phyloP scores from a whole-genome alignment of 768 basidiomycete genomes.

The Lactarius vividus region DNA sequence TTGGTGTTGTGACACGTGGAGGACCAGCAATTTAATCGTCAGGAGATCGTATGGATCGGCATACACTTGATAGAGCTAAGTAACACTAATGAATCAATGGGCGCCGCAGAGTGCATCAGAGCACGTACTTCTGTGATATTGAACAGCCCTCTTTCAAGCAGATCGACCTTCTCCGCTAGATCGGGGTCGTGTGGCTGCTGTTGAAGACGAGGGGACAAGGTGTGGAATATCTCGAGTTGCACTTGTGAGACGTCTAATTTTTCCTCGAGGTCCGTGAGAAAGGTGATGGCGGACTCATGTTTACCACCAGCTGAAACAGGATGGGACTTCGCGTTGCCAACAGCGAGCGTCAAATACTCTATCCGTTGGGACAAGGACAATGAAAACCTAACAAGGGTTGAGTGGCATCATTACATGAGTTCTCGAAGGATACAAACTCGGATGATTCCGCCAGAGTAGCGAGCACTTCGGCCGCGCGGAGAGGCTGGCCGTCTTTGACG shows the following conservation, averaged over 20 bases:
- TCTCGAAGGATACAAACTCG: constrained; percentile 50
- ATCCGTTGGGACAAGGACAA: constrained; percentile 70
- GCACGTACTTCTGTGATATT: constrained; percentile 78
- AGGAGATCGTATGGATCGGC: constrained; percentile 85
- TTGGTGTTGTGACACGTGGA: constrained; percentile 91
- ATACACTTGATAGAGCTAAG: constrained; percentile 82
- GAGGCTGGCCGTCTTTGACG: constrained; percentile 83
- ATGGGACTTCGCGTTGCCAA: constrained; percentile 95
- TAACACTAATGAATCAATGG: constrained; percentile 12
- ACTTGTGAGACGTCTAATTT: constrained; percentile 96
- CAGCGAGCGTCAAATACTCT: constrained; percentile 90
- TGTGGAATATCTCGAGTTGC: constrained; percentile 85
- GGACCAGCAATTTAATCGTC: constrained; percentile 80
- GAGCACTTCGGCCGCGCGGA: constrained; percentile 87
- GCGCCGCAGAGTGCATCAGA: not conserved
- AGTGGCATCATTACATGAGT: not conserved
- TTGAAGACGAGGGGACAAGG: constrained; percentile 56
- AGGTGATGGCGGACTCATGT: constrained; percentile 90
- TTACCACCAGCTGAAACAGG: constrained; percentile 71
- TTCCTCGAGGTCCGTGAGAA: constrained; percentile 93
- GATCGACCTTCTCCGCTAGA: constrained; percentile 59
- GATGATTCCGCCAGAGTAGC: constrained; percentile 78
- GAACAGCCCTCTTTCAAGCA: constrained; percentile 59
- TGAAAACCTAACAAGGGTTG: constrained; percentile 49
- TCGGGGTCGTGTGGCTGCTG: constrained; percentile 47